Evolutionary conservation across 2,329 filamentous ascomycete species (phyloP).

Genomic region (Penicillium sp.): DNA sequence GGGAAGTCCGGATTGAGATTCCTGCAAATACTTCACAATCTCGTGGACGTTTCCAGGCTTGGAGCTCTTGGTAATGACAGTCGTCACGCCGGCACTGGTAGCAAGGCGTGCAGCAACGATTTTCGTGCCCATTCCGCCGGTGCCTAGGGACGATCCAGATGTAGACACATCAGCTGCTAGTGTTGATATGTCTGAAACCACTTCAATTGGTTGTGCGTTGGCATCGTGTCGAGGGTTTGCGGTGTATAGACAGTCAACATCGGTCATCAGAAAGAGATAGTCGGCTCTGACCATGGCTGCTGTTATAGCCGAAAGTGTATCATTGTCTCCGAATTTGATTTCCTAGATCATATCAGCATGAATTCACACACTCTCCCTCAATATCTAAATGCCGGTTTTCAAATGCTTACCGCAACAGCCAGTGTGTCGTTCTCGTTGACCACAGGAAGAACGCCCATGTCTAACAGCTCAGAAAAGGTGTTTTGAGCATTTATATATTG

Average conservation of each 20-base stretch:
- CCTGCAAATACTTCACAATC: constrained; percentile 77
- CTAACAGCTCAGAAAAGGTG: constrained; percentile 81
- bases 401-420: constrained; percentile 63
- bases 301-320: constrained; percentile 93
- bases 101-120: constrained; percentile 89
- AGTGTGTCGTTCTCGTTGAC: constrained; percentile 99
- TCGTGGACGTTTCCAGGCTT: constrained; percentile 85
- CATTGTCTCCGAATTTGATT: constrained; percentile 99
- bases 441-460: constrained; percentile 95
- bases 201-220: constrained; percentile 83
- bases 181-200: constrained; percentile 81
- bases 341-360: constrained; percentile 46
- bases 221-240: constrained; percentile 85
- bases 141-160: constrained; percentile 82
- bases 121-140: constrained; percentile 96
- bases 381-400: not conserved
- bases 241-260: constrained; percentile 95
- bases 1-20: not conserved
- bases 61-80: constrained; percentile 90
- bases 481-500: constrained; percentile 97
- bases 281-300: constrained; percentile 97
- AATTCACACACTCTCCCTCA: not conserved
- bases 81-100: constrained; percentile 91
- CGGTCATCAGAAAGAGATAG: constrained; percentile 96
- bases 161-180: constrained; percentile 87